Percentiles rank a stretch among this genome's conserved stretches.
Conservation (phyloP, 768 basidiomycete species). For the Boletus rubescentipes region DNA sequence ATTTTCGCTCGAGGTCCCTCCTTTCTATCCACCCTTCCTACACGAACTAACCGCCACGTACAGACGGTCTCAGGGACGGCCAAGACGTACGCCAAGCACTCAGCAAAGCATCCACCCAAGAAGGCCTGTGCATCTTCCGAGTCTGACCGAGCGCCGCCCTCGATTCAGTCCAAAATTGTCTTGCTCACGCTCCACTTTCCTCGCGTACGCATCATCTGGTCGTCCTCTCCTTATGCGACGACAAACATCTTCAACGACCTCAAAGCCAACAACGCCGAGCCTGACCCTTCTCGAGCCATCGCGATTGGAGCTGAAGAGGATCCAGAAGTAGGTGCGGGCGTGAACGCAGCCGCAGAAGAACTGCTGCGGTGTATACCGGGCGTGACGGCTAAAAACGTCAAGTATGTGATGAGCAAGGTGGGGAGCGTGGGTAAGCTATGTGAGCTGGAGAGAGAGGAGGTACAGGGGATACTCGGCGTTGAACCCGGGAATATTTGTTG, state of each 20-base stretch:
- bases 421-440: constrained; percentile 74
- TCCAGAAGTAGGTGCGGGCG: constrained; percentile 59
- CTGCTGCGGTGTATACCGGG: constrained; percentile 82
- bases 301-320: constrained; percentile 80
- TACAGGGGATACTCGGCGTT: constrained; percentile 75
- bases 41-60: neutral
- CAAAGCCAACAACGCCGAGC: constrained; percentile 76
- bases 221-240: constrained; percentile 90
- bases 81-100: constrained; percentile 64
- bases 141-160: constrained; percentile 41
- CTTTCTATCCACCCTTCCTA: neutral
- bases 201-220: constrained; percentile 93
- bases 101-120: constrained; percentile 57
- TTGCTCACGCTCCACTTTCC: constrained; percentile 89
- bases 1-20: constrained; percentile 79
- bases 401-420: constrained; percentile 83
- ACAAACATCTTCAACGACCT: constrained; percentile 92
- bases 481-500: constrained; percentile 80
- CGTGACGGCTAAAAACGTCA: constrained; percentile 78
- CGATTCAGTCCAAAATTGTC: constrained; percentile 89
- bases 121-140: constrained; percentile 30
- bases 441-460: constrained; percentile 53
- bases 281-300: constrained; percentile 74
- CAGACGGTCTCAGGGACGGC: constrained; percentile 61
- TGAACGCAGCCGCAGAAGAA: constrained; percentile 79